Evolutionary conservation across 2,329 filamentous ascomycete genomes (phyloP).

Genomic region (Colletotrichum endophyticum): DNA sequence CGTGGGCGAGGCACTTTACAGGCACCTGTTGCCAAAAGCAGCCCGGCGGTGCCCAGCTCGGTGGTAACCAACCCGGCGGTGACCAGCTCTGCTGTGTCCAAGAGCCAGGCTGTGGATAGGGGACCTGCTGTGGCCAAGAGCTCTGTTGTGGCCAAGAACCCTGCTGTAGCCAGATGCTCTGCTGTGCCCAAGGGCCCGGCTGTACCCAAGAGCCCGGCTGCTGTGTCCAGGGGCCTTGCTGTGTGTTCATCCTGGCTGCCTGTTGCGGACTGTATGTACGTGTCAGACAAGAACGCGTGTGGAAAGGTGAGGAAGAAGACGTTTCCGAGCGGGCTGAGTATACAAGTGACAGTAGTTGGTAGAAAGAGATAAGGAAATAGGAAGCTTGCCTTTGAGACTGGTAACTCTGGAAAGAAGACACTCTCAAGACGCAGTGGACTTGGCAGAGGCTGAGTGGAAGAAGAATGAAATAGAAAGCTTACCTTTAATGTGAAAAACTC

Average conservation of each 20-base stretch:
- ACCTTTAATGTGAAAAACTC: not conserved
- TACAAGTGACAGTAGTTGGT: not conserved
- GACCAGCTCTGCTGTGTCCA: too few relatives aligned
- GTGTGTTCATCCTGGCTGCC: not conserved
- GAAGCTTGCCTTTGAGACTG: not conserved
- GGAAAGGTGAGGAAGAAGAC: not conserved
- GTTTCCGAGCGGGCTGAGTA: not conserved
- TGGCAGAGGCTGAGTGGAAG: not conserved
- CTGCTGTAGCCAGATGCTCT: not conserved
- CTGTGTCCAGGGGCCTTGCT: not conserved
- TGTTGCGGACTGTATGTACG: not conserved
- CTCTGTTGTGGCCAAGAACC: too few relatives aligned
- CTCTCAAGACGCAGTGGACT: not conserved
- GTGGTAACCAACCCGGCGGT: too few relatives aligned
- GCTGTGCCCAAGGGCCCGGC: not conserved
- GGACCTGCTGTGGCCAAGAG: too few relatives aligned
- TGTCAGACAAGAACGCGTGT: not conserved
- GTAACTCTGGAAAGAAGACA: not conserved
- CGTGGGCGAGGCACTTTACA: too few relatives aligned
- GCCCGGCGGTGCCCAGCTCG: too few relatives aligned
- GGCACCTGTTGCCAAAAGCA: too few relatives aligned
- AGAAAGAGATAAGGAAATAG: not conserved
- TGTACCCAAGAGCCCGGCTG: not conserved
- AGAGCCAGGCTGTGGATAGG: too few relatives aligned
- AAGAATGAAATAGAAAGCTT: not conserved